These are phyloP conservation scores for Termitomyces bulborhizus DNA, from an alignment of 768 basidiomycete species.

Conservation along the genomic window DNA sequence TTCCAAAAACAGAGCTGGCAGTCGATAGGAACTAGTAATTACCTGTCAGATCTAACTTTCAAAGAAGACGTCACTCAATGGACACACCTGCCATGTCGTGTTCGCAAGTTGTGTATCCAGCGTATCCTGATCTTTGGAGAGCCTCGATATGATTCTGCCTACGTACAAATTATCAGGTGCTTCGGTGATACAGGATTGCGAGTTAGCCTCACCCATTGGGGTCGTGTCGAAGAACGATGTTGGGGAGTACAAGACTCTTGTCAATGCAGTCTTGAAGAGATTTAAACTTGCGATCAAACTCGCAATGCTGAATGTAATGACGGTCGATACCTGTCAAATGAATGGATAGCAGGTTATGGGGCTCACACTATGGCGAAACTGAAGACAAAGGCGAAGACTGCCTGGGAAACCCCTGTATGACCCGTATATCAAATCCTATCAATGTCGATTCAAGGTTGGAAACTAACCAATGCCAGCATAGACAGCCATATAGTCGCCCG, in stretches of 20 bases:
- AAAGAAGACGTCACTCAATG: too few relatives aligned
- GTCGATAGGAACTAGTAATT: slow-evolving; percentile 32
- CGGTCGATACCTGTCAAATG: not conserved
- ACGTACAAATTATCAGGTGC: not conserved
- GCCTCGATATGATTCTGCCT: slow-evolving; percentile 51
- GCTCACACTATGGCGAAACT: slow-evolving; percentile 47
- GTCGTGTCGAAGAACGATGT: slow-evolving; percentile 70
- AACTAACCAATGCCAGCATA: slow-evolving; percentile 38
- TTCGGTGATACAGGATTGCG: not conserved
- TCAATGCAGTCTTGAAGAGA: slow-evolving; percentile 51
- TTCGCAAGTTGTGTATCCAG: slow-evolving; percentile 45
- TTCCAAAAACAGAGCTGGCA: slow-evolving; percentile 42
- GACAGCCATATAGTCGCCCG: slow-evolving; percentile 64
- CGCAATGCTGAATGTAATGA: slow-evolving; percentile 22
- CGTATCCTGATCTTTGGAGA: slow-evolving; percentile 58
- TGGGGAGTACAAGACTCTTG: slow-evolving; percentile 52
- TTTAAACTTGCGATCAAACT: slow-evolving; percentile 35
- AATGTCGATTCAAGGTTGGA: not conserved
- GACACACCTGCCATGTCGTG: slow-evolving; percentile 38
- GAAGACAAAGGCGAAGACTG: slow-evolving; percentile 42
- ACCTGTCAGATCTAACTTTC: not conserved
- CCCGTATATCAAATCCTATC: not conserved
- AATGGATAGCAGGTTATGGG: too few relatives aligned
- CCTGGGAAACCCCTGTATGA: slow-evolving; percentile 37
- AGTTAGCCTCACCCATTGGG: slow-evolving; percentile 42